Evolutionary conservation across 345 rosid species (phyloP).

Genomic region (Noccaea bulbosa): DNA sequence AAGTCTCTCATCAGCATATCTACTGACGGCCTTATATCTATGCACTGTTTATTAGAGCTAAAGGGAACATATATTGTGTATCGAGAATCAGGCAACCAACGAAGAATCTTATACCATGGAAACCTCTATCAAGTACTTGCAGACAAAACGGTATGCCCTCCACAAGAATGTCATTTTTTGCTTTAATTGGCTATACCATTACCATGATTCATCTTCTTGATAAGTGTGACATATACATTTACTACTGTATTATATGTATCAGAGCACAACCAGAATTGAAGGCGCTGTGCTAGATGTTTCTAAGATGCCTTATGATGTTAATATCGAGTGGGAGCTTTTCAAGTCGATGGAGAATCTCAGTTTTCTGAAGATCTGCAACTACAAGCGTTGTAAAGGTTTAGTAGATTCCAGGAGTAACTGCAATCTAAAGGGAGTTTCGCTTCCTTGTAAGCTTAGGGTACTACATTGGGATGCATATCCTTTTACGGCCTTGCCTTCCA

Average conservation of each 20-base stretch:
- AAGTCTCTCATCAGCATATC: constrained; percentile 34
- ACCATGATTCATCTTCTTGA: too few species aligned
- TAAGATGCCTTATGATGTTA: neutral
- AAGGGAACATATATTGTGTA: constrained; percentile 10
- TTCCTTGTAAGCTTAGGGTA: constrained; percentile 1
- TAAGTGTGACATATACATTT: neutral
- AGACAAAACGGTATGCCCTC: constrained; percentile 16
- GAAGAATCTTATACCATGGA: neutral
- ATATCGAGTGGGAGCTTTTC: constrained; percentile 8
- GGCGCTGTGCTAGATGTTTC: neutral
- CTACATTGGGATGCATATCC: constrained; percentile 33
- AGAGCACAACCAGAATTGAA: constrained; percentile 9
- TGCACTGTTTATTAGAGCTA: constrained; percentile 15
- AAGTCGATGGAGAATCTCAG: constrained; percentile 22
- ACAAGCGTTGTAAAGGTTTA: neutral
- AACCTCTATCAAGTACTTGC: neutral
- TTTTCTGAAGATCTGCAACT: constrained; percentile 17
- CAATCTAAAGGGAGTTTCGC: neutral
- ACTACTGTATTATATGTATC: neutral
- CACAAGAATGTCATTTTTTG: neutral
- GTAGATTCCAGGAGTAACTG: neutral
- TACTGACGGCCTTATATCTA: neutral
- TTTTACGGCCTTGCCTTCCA: constrained; percentile 17
- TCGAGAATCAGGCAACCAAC: neutral
- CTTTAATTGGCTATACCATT: too few species aligned